Percentiles rank a stretch among this genome's conserved stretches.
These are phyloP conservation scores for Umbelopsis sp. DNA, from an alignment of 192 early-diverging fungal species.

Conservation along the genomic window DNA sequence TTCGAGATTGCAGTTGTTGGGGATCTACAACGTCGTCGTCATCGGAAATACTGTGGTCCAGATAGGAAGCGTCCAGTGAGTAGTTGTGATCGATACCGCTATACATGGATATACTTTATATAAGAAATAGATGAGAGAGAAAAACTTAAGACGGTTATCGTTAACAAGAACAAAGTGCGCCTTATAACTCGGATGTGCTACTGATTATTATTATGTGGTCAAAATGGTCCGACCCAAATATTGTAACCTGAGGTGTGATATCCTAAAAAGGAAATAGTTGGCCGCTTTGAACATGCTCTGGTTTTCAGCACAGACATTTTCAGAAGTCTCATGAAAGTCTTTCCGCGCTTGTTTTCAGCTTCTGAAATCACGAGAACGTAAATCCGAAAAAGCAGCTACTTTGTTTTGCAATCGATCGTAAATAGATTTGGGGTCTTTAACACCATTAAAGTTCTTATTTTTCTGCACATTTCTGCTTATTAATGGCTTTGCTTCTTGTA, in stretches of 20 bases:
- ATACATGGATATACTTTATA: not conserved
- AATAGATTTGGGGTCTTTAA: no score
- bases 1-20: not conserved
- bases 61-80: not conserved
- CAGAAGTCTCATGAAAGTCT: not conserved
- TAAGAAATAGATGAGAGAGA: not conserved
- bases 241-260: not conserved
- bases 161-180: not conserved
- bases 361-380: not conserved
- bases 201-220: not conserved
- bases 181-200: not conserved
- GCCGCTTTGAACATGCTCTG: not conserved
- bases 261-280: constrained; percentile 6
- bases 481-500: not conserved
- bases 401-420: no score
- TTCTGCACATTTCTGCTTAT: not conserved
- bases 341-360: not conserved
- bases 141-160: not conserved
- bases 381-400: no score
- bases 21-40: constrained; percentile 18
- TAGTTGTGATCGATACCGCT: not conserved
- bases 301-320: not conserved
- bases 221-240: not conserved
- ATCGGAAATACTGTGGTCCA: constrained; percentile 7
- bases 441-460: no score